These are phyloP conservation scores for Cadophora luteo-olivacea DNA, from an alignment of 2,329 filamentous ascomycete genomes.

Conservation along the genomic window DNA sequence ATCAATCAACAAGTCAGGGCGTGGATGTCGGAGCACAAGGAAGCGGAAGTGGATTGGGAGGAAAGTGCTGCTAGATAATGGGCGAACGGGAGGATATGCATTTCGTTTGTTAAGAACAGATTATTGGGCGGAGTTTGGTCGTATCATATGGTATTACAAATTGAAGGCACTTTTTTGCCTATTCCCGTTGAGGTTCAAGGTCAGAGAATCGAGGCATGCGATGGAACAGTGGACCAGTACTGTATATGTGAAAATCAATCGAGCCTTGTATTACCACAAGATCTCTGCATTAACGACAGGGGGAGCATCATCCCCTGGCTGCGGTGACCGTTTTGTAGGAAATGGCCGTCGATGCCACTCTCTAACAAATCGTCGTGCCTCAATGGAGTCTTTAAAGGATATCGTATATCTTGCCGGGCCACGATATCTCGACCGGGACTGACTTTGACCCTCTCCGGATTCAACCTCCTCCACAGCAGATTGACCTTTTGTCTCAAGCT, in stretches of 20 bases:
- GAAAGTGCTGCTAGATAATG: constrained; percentile 77
- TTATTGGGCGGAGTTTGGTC: constrained; percentile 46
- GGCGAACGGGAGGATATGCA: constrained; percentile 25
- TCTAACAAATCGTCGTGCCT: constrained; percentile 52
- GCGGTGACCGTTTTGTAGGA: constrained; percentile 40
- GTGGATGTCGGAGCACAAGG: constrained; percentile 73
- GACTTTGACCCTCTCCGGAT: not conserved
- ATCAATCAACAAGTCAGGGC: constrained; percentile 62
- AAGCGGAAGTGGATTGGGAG: constrained; percentile 57
- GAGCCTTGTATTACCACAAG: constrained; percentile 50
- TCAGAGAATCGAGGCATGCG: constrained; percentile 14
- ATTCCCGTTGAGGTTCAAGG: constrained; percentile 29
- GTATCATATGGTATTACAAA: constrained; percentile 42
- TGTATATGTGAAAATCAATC: constrained; percentile 16
- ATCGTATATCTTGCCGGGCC: constrained; percentile 40
- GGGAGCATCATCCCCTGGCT: constrained; percentile 46
- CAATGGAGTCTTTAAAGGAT: constrained; percentile 42
- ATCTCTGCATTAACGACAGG: constrained; percentile 53
- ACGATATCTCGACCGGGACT: not conserved
- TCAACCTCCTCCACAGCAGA: constrained; percentile 11
- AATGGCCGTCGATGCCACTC: constrained; percentile 59
- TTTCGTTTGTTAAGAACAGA: constrained; percentile 42
- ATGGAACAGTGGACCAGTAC: constrained; percentile 26
- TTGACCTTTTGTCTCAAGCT: constrained; percentile 3
- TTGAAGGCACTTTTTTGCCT: constrained; percentile 38